Conservation (phyloP, 2,329 filamentous ascomycete genomes). For the Diaporthe citri region DNA sequence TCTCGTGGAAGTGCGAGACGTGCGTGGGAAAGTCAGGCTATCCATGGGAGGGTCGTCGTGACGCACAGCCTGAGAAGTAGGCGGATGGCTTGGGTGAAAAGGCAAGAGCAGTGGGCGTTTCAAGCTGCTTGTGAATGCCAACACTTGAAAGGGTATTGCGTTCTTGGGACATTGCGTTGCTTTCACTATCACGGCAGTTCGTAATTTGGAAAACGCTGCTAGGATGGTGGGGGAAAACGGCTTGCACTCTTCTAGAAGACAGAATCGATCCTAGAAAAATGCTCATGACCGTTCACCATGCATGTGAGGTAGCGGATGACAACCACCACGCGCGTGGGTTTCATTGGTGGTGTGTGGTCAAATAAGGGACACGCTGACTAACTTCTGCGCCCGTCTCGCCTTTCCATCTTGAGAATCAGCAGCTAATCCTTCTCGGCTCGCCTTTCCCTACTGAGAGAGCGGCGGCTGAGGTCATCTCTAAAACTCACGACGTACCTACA, state of each 20-base stretch:
- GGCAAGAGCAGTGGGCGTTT: not conserved
- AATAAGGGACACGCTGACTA: not conserved
- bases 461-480: not conserved
- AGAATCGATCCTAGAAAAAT: not conserved
- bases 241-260: not conserved
- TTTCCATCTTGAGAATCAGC: not conserved
- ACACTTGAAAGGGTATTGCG: not conserved
- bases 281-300: not conserved
- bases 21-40: not conserved
- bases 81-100: not conserved
- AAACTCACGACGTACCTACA: not conserved
- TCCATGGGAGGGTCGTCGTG: not conserved
- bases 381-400: slow-evolving; percentile 12
- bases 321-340: too few species aligned
- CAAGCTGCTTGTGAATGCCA: not conserved
- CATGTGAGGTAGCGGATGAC: not conserved
- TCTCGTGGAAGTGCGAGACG: not conserved
- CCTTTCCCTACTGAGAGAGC: not conserved
- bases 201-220: not conserved
- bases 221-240: not conserved
- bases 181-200: not conserved
- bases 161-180: not conserved
- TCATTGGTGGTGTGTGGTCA: not conserved
- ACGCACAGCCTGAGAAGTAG: not conserved
- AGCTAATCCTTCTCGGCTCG: slow-evolving; percentile 4